These are phyloP conservation scores for Gyrodon lividus DNA, from an alignment of 768 basidiomycete species.

Conservation along the genomic window DNA sequence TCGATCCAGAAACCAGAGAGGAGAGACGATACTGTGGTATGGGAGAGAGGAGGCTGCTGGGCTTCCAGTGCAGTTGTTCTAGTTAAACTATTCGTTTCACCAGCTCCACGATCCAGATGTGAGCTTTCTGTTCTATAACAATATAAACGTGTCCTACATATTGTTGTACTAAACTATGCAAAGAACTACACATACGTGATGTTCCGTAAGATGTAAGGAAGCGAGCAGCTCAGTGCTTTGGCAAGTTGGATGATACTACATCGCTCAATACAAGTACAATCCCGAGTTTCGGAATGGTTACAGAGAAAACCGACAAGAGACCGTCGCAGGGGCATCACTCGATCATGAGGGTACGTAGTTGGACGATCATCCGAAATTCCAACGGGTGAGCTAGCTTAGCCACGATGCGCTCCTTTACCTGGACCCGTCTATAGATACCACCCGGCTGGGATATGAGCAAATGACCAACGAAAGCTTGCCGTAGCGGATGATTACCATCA, in stretches of 20 bases:
- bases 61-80: conserved; percentile 94
- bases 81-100: conserved; percentile 44
- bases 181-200: no score
- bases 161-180: no score
- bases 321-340: conserved; percentile 4
- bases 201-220: no score
- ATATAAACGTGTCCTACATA: background rate
- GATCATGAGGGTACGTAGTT: conserved; percentile 20
- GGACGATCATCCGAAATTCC: conserved; percentile 13
- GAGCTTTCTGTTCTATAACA: background rate
- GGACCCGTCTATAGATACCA: conserved; percentile 17
- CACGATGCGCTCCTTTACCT: conserved; percentile 20
- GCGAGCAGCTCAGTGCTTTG: no score
- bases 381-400: conserved; percentile 16
- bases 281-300: background rate
- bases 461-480: conserved; percentile 21
- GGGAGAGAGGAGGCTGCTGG: conserved; percentile 73
- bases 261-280: background rate
- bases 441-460: conserved; percentile 14
- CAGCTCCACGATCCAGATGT: background rate
- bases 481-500: conserved; percentile 15
- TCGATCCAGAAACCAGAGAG: conserved; percentile 61
- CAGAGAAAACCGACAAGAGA: background rate
- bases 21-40: conserved; percentile 77
- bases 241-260: background rate